Evolutionary conservation across 495 filamentous ascomycete genomes (phyloP), one percentile per base, ranked within the genome.

Genomic region (Xylaria intraflava): DNA sequence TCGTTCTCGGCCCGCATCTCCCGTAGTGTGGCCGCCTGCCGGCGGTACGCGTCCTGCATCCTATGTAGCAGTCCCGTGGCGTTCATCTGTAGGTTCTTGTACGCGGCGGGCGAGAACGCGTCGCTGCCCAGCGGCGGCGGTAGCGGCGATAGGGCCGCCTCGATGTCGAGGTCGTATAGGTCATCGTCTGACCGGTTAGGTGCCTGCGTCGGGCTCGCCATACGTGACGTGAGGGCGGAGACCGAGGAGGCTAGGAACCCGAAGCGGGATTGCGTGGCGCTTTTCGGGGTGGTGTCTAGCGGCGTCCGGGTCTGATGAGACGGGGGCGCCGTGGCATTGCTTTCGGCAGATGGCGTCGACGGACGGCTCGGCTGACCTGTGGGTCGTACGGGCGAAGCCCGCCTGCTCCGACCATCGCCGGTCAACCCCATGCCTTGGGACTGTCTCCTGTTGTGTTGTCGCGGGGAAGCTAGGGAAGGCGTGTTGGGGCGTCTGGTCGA

Each of bases 1-100:
- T 77, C 78, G 50, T 82, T 77, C 60, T 90, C 87, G 6, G 78
- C 79, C 42, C 76, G 58, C 7, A 81, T 63, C 42, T 87, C 81
- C 48, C 75, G 75, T 42, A 90, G 68, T 29, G 81, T 73, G 22
- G 78, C 66, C 1, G 77, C 79, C 9, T 83, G 78, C 57, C 79
- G 68, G 48, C 81, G 80, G 72, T 90, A 91, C 17, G 87, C 88
- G 30, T 73, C 70, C 62, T 91, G 89, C 66, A 90, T 75, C 47
- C 72, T 77, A 42, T 70, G 66, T 16, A 90, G 68, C 10, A 89
- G 69, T n/a, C 72, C 74, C 45, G 83, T 75, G 36, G 89, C 88
- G 61, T 84, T 87, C 42, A 72, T 68, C 31, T 86, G 80, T 9
- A 91, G 73, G 59, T 83, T 82, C 62, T 87, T 83, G 72, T 86